Base-by-base conservation (phyloP, 116 monocot species). In the Zostera marina region DNA sequence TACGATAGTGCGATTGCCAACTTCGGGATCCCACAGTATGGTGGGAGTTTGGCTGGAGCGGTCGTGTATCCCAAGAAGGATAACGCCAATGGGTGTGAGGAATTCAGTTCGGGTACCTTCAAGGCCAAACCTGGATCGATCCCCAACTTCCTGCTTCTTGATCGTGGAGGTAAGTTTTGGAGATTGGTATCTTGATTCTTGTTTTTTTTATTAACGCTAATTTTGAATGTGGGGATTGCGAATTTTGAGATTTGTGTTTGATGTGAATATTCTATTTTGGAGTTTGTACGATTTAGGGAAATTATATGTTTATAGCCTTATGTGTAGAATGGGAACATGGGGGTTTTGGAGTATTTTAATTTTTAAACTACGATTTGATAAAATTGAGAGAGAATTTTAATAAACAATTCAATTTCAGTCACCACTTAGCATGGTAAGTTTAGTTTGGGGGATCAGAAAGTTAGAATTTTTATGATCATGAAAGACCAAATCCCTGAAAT, bases 1-100 rank as follows among this genome's bases (percentile, higher is more conserved):
- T 86, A 80, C 59, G 96, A 98, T 68, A 78, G 83, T 72, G 96
- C 96, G 59, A 98, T 98, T 67, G 96, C 79, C 16, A 98, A 98
- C 83, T 98, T 98, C 70, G 96, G 96, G 26, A 82, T 98, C 47
- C 96, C 96, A 17, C 82, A 85, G 77, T 98, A 98, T 61, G 96
- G 96, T 11, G 96, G 96, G 22, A 85, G 80, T 76, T 69, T 98
- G 78, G 85, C 96, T 5, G 96, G 96, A 3, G 64, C 85, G 13
- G 85, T 89, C 17, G 80, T 85, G 20, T 89, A 80, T 66, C 89
- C 85, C n/a, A 89, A 78, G 74, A 58, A 57, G 25, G 32, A 32
- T 5, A 88, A 88, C 61, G 13, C 61, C 24, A 23, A 68, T 44
- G 96, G 73, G 11, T 98, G 96, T 76, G 80, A 85, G 17, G 70